These are phyloP conservation scores for Paramarasmius palmivorus DNA, from an alignment of 1,284 basidiomycete species.

Conservation along the genomic window DNA sequence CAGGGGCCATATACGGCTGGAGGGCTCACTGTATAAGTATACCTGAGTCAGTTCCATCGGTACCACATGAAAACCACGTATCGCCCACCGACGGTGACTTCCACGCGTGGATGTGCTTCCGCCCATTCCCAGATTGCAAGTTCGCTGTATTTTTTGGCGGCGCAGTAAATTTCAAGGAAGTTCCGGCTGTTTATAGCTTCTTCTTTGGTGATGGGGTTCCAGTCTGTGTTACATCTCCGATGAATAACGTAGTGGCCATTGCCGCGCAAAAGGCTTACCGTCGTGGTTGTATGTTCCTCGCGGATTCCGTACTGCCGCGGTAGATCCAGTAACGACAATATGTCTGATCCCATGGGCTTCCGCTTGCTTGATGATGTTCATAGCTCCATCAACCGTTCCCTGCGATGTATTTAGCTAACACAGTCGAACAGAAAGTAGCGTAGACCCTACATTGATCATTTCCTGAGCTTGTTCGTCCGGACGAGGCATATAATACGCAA, in stretches of 20 bases:
- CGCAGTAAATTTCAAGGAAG: constrained; percentile 15
- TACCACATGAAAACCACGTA: neutral
- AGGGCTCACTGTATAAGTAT: constrained; percentile 9
- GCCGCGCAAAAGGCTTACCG: neutral
- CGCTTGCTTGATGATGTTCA: constrained; percentile 16
- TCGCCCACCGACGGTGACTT: constrained; percentile 17
- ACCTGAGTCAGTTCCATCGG: too few relatives aligned
- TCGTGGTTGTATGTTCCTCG: constrained; percentile 5
- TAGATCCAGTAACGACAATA: constrained; percentile 18
- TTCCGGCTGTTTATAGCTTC: constrained; percentile 13
- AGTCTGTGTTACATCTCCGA: constrained; percentile 15
- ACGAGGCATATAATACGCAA: constrained; percentile 9
- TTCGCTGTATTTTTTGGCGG: constrained; percentile 21
- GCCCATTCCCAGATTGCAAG: constrained; percentile 21
- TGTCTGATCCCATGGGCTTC: constrained; percentile 15
- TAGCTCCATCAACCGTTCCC: constrained; percentile 10
- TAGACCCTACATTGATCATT: constrained; percentile 9
- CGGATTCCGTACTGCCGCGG: constrained; percentile 7
- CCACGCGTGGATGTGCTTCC: constrained; percentile 16
- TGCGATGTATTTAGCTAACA: too few relatives aligned
- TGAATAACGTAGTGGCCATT: too few relatives aligned
- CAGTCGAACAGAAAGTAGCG: too few relatives aligned
- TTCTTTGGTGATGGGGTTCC: constrained; percentile 19
- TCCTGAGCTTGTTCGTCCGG: constrained; percentile 3
- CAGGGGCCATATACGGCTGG: constrained; percentile 11